phyloP scores from a whole-genome alignment of 257 asterid genomes.

The Solanum etuberosum region DNA sequence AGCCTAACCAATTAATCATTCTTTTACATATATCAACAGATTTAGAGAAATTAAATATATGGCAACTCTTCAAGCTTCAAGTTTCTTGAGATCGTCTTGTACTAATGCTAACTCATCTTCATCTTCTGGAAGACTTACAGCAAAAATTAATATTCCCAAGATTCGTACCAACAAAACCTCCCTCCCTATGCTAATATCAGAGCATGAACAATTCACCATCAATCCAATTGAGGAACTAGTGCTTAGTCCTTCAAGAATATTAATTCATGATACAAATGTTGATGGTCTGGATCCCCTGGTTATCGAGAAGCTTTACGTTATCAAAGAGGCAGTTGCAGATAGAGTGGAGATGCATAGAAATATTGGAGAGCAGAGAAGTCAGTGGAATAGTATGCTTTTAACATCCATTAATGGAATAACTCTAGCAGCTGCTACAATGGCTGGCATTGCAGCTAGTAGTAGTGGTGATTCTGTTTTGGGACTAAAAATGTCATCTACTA shows the following conservation, averaged over 20 bases:
- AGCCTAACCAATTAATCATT: background rate
- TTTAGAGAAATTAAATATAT: background rate
- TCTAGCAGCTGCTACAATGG: constrained; percentile 29
- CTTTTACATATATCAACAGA: background rate
- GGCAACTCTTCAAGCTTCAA: background rate
- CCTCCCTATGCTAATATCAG: background rate
- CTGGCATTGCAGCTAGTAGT: constrained; percentile 9
- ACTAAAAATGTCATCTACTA: constrained; percentile 13
- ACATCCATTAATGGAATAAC: constrained; percentile 36
- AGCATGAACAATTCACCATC: background rate
- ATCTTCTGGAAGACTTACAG: background rate
- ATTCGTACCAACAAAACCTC: background rate
- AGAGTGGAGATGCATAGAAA: constrained; percentile 56
- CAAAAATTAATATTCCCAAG: background rate
- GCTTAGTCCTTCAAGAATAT: background rate
- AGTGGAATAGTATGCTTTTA: constrained; percentile 44
- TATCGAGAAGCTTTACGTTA: constrained; percentile 28
- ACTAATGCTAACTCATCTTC: background rate
- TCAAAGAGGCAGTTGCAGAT: constrained; percentile 46
- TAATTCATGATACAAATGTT: background rate
- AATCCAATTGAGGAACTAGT: background rate
- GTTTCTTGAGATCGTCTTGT: background rate
- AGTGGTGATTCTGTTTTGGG: background rate
- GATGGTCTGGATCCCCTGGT: constrained; percentile 12
- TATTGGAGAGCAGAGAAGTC: constrained; percentile 40